Evolutionary conservation across 2,329 filamentous ascomycete species (phyloP), one percentile per base, ranked within the genome.

Genomic region (Hypoxylon sp.): DNA sequence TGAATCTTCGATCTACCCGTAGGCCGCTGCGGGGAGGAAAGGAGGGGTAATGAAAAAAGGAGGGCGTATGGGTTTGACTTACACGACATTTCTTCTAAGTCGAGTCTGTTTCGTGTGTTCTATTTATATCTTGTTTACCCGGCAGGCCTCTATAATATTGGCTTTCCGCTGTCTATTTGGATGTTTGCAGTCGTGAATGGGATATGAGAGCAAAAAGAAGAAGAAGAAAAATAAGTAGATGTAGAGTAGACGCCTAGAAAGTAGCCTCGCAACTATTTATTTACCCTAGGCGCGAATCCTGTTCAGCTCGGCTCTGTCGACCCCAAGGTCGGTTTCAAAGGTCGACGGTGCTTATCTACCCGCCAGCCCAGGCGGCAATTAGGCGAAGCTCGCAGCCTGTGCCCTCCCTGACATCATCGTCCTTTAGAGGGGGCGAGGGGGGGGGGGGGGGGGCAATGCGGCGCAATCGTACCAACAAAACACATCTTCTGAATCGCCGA

Each of bases 71-170:
- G 24, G 9, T 21, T 17, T 31, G 18, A 69, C 67, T 67, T 67
- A 69, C 67, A 69, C 56, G 67, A 68, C 67, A 68, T 69, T 31
- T 49, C 60, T 37, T 48, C 33, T n/a, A n/a, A 27, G 31, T 31
- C 15, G 11, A 40, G 3, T 45, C 24, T 27, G 20, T 18, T 27
- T 29, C 1, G 6, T 31, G 8, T 35, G n/a, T 35, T 35, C 31
- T 35, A 35, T 35, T 35, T 18, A 17, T 18, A 9, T 15, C 18
- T 2, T 35, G n/a, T 35, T 5, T 17, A n/a, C n/a, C n/a, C n/a
- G n/a, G n/a, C n/a, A n/a, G n/a, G n/a, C n/a, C n/a, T n/a, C n/a
- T n/a, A n/a, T n/a, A n/a, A n/a, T n/a, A n/a, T n/a, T n/a, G n/a
- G n/a, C n/a, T n/a, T n/a, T n/a, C n/a, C n/a, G n/a, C n/a, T n/a